These are phyloP conservation scores for Geranium brycei DNA, from an alignment of 345 rosid species.

Conservation along the genomic window DNA sequence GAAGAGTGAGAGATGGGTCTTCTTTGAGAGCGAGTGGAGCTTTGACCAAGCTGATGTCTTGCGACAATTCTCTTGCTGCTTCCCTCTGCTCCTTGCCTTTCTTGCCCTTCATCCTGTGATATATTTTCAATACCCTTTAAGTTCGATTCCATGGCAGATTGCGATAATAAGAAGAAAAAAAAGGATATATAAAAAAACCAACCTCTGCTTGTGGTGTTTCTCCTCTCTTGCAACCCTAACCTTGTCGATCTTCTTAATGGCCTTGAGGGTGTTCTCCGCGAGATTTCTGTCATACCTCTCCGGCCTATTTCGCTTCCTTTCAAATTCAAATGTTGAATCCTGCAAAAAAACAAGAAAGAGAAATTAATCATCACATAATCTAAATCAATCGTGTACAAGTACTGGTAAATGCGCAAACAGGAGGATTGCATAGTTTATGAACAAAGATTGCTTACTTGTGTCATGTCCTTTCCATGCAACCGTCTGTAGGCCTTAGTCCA, in stretches of 20 bases:
- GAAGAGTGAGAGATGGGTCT: conserved; percentile 30
- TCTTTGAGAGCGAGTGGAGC: conserved; percentile 30
- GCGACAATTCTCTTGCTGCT: conserved; percentile 31
- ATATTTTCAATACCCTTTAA: not conserved
- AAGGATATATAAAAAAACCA: not conserved
- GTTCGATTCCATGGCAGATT: not conserved
- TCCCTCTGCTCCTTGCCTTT: conserved; percentile 28
- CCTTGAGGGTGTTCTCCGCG: conserved; percentile 54
- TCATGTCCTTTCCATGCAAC: conserved; percentile 84
- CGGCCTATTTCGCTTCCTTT: conserved; percentile 90
- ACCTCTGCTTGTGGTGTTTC: conserved; percentile 50
- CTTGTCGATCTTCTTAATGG: conserved; percentile 83
- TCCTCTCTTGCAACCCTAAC: conserved; percentile 44
- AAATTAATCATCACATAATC: not conserved
- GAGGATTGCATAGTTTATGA: not conserved
- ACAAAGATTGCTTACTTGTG: conserved; percentile 34
- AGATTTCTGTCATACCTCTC: conserved; percentile 88
- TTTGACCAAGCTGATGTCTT: conserved; percentile 36
- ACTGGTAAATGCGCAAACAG: not conserved
- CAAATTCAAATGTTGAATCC: conserved; percentile 92
- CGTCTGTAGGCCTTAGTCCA: conserved; percentile 93
- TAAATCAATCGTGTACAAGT: not conserved
- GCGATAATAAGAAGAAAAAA: not conserved
- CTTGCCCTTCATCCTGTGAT: conserved; percentile 49
- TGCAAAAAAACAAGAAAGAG: conserved; percentile 9